phyloP scores from a whole-genome alignment of 371 early-diverging fungal genomes.

The Nosema muscidifuracis region DNA sequence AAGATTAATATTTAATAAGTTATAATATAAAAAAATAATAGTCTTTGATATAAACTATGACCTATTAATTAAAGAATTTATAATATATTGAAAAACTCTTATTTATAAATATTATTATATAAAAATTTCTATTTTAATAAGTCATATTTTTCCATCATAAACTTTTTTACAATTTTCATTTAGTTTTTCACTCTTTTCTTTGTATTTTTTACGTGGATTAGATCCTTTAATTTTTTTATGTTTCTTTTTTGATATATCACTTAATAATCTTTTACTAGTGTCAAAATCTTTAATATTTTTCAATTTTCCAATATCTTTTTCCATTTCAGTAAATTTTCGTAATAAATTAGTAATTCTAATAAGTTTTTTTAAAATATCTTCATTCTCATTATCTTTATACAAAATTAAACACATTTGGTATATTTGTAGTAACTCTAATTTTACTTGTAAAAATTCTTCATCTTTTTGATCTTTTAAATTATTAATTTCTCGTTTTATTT shows the following conservation, averaged over 20 bases:
- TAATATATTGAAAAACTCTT: no score
- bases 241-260: not conserved
- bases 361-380: not conserved
- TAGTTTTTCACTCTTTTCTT: not conserved
- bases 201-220: constrained; percentile 5
- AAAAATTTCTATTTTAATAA: not conserved
- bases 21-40: no score
- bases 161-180: not conserved
- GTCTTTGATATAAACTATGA: no score
- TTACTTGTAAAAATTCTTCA: not conserved
- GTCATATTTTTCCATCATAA: not conserved
- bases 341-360: not conserved
- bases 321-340: not conserved
- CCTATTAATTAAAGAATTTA: no score
- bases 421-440: constrained; percentile 6
- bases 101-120: not conserved
- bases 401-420: not conserved
- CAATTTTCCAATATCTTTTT: not conserved
- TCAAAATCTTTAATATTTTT: not conserved
- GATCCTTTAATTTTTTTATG: not conserved
- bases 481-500: not conserved
- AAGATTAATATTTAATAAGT: no score
- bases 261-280: not conserved
- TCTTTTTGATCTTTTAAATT: not conserved
- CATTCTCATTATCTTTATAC: constrained; percentile 1